phyloP scores from a whole-genome alignment of 2,329 filamentous ascomycete species.

The Neoascochyta sp. region DNA sequence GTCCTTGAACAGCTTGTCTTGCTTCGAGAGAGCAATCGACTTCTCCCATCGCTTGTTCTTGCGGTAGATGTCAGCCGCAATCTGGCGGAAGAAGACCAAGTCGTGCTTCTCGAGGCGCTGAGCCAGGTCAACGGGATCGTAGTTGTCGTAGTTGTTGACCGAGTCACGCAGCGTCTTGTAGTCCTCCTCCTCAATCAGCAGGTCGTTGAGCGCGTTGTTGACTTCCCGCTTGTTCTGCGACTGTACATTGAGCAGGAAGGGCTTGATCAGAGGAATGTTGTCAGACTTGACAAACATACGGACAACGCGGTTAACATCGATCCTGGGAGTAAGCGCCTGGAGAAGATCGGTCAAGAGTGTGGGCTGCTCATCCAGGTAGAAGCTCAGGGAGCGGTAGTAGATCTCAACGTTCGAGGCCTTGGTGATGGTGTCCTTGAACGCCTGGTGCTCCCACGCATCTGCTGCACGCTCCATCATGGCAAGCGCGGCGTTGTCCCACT shows the following conservation, averaged over 20 bases:
- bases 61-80: constrained; percentile 96
- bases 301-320: constrained; percentile 98
- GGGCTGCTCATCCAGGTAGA: constrained; percentile 96
- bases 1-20: constrained; percentile 99
- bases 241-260: constrained; percentile 95
- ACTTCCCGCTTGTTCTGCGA: constrained; percentile 96
- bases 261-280: constrained; percentile 97
- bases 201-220: constrained; percentile 96
- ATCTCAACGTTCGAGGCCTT: constrained; percentile 99
- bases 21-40: constrained; percentile 94
- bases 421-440: constrained; percentile 97
- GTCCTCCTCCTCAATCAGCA: constrained; percentile 97
- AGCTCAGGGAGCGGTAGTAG: constrained; percentile 95
- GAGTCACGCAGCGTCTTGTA: constrained; percentile 98
- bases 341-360: constrained; percentile 93
- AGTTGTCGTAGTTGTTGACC: constrained; percentile 98
- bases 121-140: constrained; percentile 90
- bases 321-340: constrained; percentile 83
- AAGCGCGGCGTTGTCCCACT: constrained; percentile 94
- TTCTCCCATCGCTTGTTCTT: constrained; percentile 99
- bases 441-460: constrained; percentile 98
- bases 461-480: constrained; percentile 97
- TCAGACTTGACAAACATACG: constrained; percentile 98
- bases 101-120: constrained; percentile 95
- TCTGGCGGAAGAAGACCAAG: constrained; percentile 97